Base-by-base conservation (phyloP, 768 basidiomycete species). In the Cubamyces sp. region DNA sequence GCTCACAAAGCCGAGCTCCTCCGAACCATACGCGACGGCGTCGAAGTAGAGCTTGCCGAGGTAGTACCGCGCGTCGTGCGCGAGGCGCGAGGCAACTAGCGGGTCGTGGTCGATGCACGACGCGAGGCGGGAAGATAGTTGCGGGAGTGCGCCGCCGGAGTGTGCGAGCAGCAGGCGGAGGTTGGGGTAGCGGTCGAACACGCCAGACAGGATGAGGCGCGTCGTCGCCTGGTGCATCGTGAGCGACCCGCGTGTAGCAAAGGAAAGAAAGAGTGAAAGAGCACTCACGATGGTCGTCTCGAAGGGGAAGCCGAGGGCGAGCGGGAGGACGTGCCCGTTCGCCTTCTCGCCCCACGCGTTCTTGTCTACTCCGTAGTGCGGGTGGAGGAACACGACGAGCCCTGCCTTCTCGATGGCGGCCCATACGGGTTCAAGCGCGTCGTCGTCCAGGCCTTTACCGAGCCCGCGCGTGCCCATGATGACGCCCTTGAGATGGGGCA, bases 71-170 rank as follows among this genome's bases (percentile, higher is more conserved):
- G 90, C 90, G 71, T 96, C 92, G 68, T 93, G 88, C 70, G 86
- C 79, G 45, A 95, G 78, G 43, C 92, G 80, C 1, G 84, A 82
- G 19, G 88, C 85, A 28, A 92, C 90, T 57, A 87, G 73, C 3
- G 93, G 93, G 72, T 96, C 93, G 69, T 96, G 94, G 61, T 83
- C 81, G 65, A 96, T 88, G 70, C 93, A 95, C 3, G 89, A 91
- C 0, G 91, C 87, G 40, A 96, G 79, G 26, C 93, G 87, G 21
- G 92, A 93, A 11, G 92, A 94, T 18, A 95, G 79, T 56, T 87
- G 87, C 28, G 93, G 88, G 37, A 96, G 83, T 3, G 90, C 87
- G 11, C 93, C 93, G 25, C 92, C 93, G 3, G 92, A 92, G 71
- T 96, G 93, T 1, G 93, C 93, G 62, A 95, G 84, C 15, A 96